A percentile compares a stretch with the other conserved stretches of the same genome.
Evolutionary conservation across 2,329 filamentous ascomycete genomes (phyloP).

Genomic region (Dactylellina drechsleri): DNA sequence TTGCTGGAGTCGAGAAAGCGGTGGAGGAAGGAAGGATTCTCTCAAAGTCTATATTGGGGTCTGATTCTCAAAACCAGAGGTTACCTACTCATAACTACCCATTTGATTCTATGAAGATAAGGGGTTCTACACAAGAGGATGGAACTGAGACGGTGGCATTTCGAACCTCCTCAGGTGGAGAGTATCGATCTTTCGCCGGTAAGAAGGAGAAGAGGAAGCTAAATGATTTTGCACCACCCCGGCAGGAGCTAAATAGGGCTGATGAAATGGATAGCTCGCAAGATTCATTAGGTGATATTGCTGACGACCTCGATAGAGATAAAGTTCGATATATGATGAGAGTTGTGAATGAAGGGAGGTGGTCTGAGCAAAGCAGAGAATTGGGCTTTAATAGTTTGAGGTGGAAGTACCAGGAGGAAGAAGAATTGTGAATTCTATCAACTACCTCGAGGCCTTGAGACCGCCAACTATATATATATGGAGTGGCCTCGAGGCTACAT

Average conservation of each 20-base stretch:
- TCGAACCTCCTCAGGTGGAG: too few species aligned
- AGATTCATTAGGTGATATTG: slow-evolving; percentile 22
- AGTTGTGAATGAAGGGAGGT: slow-evolving; percentile 32
- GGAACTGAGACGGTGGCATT: too few species aligned
- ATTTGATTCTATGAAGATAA: not conserved
- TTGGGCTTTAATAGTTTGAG: slow-evolving; percentile 36
- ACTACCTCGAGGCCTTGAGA: not conserved
- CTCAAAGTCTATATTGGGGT: slow-evolving; percentile 32
- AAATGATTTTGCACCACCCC: not conserved
- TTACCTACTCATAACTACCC: not conserved
- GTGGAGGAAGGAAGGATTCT: slow-evolving; percentile 28
- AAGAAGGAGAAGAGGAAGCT: too few species aligned
- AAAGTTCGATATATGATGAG: slow-evolving; percentile 28
- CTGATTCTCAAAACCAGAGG: not conserved
- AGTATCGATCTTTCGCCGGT: too few species aligned
- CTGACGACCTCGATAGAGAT: slow-evolving; percentile 32
- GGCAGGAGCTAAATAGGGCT: slow-evolving; percentile 3
- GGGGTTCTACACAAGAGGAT: too few species aligned
- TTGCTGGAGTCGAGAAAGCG: slow-evolving; percentile 38
- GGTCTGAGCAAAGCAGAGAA: slow-evolving; percentile 33
- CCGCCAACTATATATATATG: too few species aligned
- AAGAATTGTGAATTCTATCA: slow-evolving; percentile 22
- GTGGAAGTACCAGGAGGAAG: slow-evolving; percentile 38
- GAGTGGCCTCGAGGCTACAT: too few species aligned
- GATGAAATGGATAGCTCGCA: slow-evolving; percentile 36